Base-by-base conservation (phyloP, 73 alveolate species). In the Paramecium caudatum region DNA sequence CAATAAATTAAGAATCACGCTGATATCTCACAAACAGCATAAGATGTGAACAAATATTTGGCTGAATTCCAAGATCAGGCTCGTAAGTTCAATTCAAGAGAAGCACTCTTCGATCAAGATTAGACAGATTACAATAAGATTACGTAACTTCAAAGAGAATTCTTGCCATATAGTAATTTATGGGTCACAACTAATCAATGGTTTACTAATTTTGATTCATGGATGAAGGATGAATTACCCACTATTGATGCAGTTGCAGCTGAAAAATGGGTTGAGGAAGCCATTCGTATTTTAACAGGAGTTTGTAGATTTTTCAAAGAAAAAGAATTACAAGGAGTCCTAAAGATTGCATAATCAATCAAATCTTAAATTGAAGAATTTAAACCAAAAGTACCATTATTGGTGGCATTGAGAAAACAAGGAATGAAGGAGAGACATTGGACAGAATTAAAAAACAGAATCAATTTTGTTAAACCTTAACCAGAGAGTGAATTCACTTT, bases 361-460 rank as follows among this genome's bases (percentile, higher is more conserved):
- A 97, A 97, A 92, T 92, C 85, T 34, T 84, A 95, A 68, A 96
- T 98, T 36, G 99, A 98, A 91, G 99, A 95, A 36, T 98, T 98
- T 90, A 96, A 94, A 93, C 99, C 99, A 47, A 95, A 95, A 61
- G 99, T 98, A 27, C 99, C 98, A 37, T 91, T 98, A 23, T 99
- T 99, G 55, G 99, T 98, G 0, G 99, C 99, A 25, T 92, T 98
- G 47, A 95, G 99, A 74, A 98, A 98, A 82, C 93, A 96, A 41
- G 99, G 99, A 47, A 97, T 98, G 99, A 94, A 95, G 82, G 99
- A 98, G 45, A 91, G 99, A 84, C 99, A 98, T 95, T 98, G 99
- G 99, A 98, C 95, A 87, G 95, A 97, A 92, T 96, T 98, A 23
- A 94, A 98, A 36, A 94, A 95, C 36, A 97, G 97, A 84, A 98